phyloP scores from a whole-genome alignment of 164 flowering plant species.

The Annona cherimola region DNA sequence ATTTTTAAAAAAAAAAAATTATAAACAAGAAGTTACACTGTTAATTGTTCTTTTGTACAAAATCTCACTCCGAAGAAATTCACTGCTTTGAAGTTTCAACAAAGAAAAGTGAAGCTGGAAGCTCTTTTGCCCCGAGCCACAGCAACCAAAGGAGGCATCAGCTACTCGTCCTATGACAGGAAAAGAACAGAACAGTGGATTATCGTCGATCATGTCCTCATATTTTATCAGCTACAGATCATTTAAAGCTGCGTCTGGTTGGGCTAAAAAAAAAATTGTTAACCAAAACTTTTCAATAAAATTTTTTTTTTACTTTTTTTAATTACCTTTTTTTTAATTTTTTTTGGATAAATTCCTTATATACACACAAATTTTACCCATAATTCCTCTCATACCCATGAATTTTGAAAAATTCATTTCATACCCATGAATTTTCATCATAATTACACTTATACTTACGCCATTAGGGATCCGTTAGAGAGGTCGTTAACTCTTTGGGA shows the following conservation, averaged over 20 bases:
- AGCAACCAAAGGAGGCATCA: slow-evolving; percentile 14
- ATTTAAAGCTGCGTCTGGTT: neutral
- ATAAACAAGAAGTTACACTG: slow-evolving; percentile 18
- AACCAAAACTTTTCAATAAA: too few species aligned
- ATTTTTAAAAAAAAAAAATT: slow-evolving; percentile 7
- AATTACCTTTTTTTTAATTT: too few species aligned
- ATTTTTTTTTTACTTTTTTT: too few species aligned
- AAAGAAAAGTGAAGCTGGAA: neutral
- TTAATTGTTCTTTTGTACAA: neutral
- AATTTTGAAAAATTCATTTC: too few species aligned
- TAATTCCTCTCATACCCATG: too few species aligned
- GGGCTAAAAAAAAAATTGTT: too few species aligned
- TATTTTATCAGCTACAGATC: neutral
- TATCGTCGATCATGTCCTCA: neutral
- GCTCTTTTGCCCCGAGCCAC: slow-evolving; percentile 3
- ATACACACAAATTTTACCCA: too few species aligned
- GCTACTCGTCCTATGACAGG: slow-evolving; percentile 25
- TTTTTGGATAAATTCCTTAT: too few species aligned
- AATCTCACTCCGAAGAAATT: neutral
- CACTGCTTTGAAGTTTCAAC: neutral
- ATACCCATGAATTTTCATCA: too few species aligned
- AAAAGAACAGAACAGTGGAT: neutral
- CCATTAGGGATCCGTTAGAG: too few species aligned
- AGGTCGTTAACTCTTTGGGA: too few species aligned
- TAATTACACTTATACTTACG: too few species aligned